Percentiles rank a stretch among this genome's conserved stretches.
Evolutionary conservation across 2,329 filamentous ascomycete species (phyloP).

Genomic region (Trichoderma pleuroti): DNA sequence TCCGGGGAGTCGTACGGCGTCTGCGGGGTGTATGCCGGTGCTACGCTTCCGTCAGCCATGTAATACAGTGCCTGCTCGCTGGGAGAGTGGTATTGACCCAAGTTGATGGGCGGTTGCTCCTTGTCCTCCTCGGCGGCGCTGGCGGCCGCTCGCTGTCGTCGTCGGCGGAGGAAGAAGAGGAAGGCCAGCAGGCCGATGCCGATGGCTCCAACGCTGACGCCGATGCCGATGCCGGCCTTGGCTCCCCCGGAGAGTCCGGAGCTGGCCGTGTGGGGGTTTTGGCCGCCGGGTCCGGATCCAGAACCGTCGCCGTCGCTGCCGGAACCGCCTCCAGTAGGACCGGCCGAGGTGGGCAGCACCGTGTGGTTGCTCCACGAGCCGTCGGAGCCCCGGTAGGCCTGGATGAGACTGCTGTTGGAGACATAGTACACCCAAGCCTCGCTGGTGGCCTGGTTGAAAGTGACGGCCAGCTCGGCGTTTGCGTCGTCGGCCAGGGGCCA

Average conservation of each 20-base stretch:
- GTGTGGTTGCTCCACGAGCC: not conserved
- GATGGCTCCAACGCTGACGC: not conserved
- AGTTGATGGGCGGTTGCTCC: conserved; percentile 7
- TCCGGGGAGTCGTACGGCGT: not conserved
- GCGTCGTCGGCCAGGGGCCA: not conserved
- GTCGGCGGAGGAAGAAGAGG: conserved; percentile 3
- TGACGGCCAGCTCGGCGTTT: not conserved
- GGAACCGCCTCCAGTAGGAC: not conserved
- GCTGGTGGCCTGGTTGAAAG: not conserved
- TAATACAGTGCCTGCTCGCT: conserved; percentile 6
- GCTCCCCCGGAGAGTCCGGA: not conserved
- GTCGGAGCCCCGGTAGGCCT: not conserved
- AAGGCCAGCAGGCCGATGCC: not conserved
- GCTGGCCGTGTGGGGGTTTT: not conserved
- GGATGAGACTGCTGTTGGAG: not conserved
- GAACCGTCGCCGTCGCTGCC: not conserved
- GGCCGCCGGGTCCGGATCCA: not conserved
- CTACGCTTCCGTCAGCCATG: conserved; percentile 5
- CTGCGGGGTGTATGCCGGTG: conserved; percentile 7
- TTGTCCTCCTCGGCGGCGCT: not conserved
- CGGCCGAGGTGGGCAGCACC: not conserved
- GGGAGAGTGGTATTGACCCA: not conserved
- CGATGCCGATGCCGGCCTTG: conserved; percentile 12
- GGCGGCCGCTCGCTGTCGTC: not conserved
- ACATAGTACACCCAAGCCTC: conserved; percentile 11